Conservation (phyloP, 106 monocot species). For the Dendrobium chrysotoxum region DNA sequence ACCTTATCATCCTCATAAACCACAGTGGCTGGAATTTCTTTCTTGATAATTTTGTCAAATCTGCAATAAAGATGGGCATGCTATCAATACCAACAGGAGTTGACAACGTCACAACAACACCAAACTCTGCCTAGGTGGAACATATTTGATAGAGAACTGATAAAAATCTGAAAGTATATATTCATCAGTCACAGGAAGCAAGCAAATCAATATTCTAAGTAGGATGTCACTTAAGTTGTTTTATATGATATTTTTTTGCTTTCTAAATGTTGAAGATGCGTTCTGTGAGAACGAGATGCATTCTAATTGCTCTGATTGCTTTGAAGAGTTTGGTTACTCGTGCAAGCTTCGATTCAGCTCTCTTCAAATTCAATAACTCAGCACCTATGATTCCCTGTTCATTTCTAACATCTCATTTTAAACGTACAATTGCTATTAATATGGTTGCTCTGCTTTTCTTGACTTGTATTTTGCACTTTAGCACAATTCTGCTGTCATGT, state of each 20-base stretch:
- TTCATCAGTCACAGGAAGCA: neutral
- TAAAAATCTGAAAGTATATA: neutral
- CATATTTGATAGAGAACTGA: neutral
- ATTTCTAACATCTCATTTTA: too few relatives aligned
- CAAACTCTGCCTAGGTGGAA: neutral
- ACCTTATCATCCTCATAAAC: slow-evolving; percentile 82
- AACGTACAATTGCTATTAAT: too few relatives aligned
- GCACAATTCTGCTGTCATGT: too few relatives aligned
- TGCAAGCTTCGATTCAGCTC: too few relatives aligned
- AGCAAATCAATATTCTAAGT: neutral
- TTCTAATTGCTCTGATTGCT: too few relatives aligned
- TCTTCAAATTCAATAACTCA: too few relatives aligned
- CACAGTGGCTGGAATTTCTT: slow-evolving; percentile 74
- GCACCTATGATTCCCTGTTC: too few relatives aligned
- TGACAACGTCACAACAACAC: neutral
- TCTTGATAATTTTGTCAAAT: slow-evolving; percentile 62
- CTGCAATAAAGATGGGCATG: neutral
- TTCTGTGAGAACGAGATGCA: too few relatives aligned
- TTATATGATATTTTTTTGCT: neutral
- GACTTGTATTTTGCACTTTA: too few relatives aligned
- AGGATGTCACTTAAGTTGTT: neutral
- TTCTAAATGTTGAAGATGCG: neutral
- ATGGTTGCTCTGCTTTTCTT: too few relatives aligned
- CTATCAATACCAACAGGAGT: neutral
- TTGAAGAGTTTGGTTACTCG: too few relatives aligned